Base-by-base conservation (phyloP, 129 eudicot species). In the Sambucus nigra region DNA sequence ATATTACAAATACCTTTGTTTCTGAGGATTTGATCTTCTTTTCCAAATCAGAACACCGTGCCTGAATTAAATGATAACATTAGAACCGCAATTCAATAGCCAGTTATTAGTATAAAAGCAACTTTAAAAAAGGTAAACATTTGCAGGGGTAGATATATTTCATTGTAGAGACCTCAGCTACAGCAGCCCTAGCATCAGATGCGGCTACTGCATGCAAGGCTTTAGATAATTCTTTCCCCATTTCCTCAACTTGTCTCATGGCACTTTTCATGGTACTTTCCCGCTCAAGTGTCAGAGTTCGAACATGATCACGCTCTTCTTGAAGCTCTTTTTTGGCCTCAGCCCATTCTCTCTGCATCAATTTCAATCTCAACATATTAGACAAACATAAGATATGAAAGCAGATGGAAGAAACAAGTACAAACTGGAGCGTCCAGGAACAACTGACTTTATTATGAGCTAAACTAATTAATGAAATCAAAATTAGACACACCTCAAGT, bases 311-410 rank as follows among this genome's bases (percentile, higher is more conserved):
- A 16, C 95, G 79, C 73, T 91, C 89, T 66, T 71, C 83, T 61
- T 85, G 94, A 13, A 91, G 94, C 59, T 91, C 94, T 51, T 75
- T 91, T 70, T 85, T 91, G 26, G 87, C 95, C 72, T 91, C 98
- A 23, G 95, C 98, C 98, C 94, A 85, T 72, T 91, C 98, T 70
- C 72, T 76, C 78, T 77, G 66, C 63, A n/a, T n/a, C n/a, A n/a
- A n/a, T n/a, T n/a, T n/a, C n/a, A n/a, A n/a, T n/a, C n/a, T n/a
- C n/a, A n/a, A n/a, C n/a, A n/a, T n/a, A n/a, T n/a, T n/a, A n/a
- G n/a, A n/a, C 18, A 17, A 45, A n/a, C 22, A 45, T 17, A 45
- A 45, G 22, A 45, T 45, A 17, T 15, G 49, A 4, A 3, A 14
- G 22, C 22, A 45, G 50, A 35, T 35, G 13, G 8, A 35, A 1